These are phyloP conservation scores for Thielaviopsis euricoi DNA, from an alignment of 2,329 filamentous ascomycete genomes.

Conservation along the genomic window DNA sequence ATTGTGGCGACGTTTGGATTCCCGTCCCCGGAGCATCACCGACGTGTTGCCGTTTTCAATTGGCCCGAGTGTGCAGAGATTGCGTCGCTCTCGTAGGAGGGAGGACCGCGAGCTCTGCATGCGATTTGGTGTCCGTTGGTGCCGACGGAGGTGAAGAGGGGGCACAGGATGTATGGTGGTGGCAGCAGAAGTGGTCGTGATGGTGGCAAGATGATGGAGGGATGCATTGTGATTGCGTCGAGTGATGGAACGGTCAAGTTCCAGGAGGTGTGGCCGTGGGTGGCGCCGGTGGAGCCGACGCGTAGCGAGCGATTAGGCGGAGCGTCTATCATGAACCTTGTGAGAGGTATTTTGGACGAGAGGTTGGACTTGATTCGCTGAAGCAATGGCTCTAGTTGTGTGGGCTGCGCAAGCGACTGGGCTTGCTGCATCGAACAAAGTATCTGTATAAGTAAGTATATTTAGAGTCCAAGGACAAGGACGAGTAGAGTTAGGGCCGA, in stretches of 20 bases:
- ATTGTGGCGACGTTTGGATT: constrained; percentile 92
- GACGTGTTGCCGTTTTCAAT: constrained; percentile 79
- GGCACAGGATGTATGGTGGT: too few species aligned
- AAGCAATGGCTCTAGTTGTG: background rate
- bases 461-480: background rate
- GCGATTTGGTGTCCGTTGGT: constrained; percentile 66
- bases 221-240: constrained; percentile 74
- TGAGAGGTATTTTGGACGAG: background rate
- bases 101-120: constrained; percentile 64
- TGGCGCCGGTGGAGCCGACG: constrained; percentile 33
- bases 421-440: background rate
- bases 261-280: constrained; percentile 78
- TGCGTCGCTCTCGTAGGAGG: constrained; percentile 69
- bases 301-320: background rate
- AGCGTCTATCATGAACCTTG: background rate
- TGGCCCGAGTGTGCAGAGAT: constrained; percentile 87
- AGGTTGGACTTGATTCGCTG: background rate
- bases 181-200: background rate
- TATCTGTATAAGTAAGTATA: background rate
- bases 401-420: too few species aligned
- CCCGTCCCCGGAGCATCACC: constrained; percentile 74
- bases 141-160: constrained; percentile 18
- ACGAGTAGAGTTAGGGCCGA: background rate
- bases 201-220: constrained; percentile 18
- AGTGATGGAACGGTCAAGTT: constrained; percentile 91